Percentiles rank a stretch among this genome's conserved stretches.
Conservation (phyloP, 495 filamentous ascomycete species). For the Cercophora sp. region DNA sequence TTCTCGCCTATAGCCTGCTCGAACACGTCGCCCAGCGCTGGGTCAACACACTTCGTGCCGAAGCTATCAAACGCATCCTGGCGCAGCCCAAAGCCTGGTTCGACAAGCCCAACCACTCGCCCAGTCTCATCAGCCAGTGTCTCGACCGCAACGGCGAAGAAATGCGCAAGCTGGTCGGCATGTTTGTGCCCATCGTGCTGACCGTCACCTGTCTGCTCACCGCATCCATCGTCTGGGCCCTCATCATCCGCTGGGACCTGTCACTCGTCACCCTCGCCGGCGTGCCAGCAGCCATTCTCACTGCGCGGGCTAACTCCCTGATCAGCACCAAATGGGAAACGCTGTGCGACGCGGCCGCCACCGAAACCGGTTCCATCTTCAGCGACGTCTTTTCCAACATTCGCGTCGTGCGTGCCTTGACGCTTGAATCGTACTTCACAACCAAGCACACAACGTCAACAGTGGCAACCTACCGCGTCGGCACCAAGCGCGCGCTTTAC, state of each 20-base stretch:
- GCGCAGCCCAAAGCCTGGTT: conserved; percentile 85
- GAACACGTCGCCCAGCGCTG: conserved; percentile 72
- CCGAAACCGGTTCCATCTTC: conserved; percentile 54
- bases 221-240: conserved; percentile 68
- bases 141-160: conserved; percentile 85
- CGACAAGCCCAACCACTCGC: conserved; percentile 61
- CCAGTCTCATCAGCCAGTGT: conserved; percentile 59
- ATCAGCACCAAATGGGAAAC: conserved; percentile 69
- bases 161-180: conserved; percentile 74
- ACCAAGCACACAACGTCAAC: conserved; percentile 56
- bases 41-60: conserved; percentile 67
- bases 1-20: conserved; percentile 63
- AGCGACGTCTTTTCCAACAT: conserved; percentile 80
- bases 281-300: conserved; percentile 62
- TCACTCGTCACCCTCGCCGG: conserved; percentile 71
- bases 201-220: conserved; percentile 60
- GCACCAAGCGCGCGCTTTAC: conserved; percentile 56
- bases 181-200: conserved; percentile 68
- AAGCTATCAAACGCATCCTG: conserved; percentile 67
- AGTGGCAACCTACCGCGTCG: conserved; percentile 46
- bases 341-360: conserved; percentile 57
- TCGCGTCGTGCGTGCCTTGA: conserved; percentile 72
- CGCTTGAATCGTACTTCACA: conserved; percentile 71
- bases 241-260: conserved; percentile 73
- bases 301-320: conserved; percentile 58